A percentile compares a stretch with the other conserved stretches of the same genome.
phyloP scores from a whole-genome alignment of 257 asterid genomes.

The Ballota nigra region DNA sequence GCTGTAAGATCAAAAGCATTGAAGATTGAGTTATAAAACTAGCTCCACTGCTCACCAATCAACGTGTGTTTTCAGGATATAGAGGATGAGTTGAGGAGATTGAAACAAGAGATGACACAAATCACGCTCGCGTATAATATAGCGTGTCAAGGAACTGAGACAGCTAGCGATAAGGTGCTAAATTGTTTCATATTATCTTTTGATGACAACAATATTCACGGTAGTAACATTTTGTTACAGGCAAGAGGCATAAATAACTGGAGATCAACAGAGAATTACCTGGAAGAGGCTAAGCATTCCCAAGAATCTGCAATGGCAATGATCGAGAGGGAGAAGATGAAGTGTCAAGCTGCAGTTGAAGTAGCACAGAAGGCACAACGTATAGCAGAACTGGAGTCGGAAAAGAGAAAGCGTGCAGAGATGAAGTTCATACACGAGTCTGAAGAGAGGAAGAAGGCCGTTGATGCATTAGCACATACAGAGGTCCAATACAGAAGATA shows the following conservation, averaged over 20 bases:
- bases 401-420: slow-evolving; percentile 62
- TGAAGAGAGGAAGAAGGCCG: slow-evolving; percentile 66
- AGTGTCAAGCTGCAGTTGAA: slow-evolving; percentile 72
- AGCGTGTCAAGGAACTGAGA: slow-evolving; percentile 49
- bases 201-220: neutral
- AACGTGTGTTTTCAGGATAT: slow-evolving; percentile 41
- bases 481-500: slow-evolving; percentile 57
- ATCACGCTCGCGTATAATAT: slow-evolving; percentile 51
- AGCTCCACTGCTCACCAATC: neutral
- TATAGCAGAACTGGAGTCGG: slow-evolving; percentile 66
- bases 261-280: slow-evolving; percentile 37
- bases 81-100: slow-evolving; percentile 68
- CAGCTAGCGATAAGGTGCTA: slow-evolving; percentile 46
- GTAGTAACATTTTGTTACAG: slow-evolving; percentile 31
- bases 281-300: slow-evolving; percentile 43
- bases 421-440: slow-evolving; percentile 44
- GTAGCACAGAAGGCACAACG: slow-evolving; percentile 71
- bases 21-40: neutral
- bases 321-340: slow-evolving; percentile 65
- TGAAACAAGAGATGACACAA: slow-evolving; percentile 64
- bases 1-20: slow-evolving; percentile 29
- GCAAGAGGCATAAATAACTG: slow-evolving; percentile 38
- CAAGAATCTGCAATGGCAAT: slow-evolving; percentile 54
- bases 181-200: neutral
- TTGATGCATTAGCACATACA: slow-evolving; percentile 42